Conservation (phyloP, 2,329 filamentous ascomycete species). For the Trichoderma sp. region DNA sequence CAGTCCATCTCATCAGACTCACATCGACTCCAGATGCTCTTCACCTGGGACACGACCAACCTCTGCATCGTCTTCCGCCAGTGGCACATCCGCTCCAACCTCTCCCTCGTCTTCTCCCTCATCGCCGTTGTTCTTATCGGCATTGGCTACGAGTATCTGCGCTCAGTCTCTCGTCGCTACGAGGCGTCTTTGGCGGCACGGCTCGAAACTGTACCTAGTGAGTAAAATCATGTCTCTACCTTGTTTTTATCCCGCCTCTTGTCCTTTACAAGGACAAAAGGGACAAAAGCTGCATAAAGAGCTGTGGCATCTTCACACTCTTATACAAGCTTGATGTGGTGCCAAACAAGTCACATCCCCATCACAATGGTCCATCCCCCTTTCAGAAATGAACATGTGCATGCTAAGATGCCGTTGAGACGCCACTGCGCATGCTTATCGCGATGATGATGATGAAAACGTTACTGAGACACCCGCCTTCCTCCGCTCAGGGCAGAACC, state of each 20-base stretch:
- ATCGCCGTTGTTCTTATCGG: conserved; percentile 78
- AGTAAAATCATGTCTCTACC: conserved; percentile 34
- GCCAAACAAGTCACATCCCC: not conserved
- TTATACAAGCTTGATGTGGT: not conserved
- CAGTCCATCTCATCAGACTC: not conserved
- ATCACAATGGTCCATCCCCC: not conserved
- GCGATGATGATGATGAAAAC: conserved; percentile 26
- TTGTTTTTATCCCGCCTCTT: not conserved
- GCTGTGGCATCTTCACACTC: not conserved
- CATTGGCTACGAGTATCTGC: conserved; percentile 90
- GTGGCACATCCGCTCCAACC: conserved; percentile 79
- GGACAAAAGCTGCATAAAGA: not conserved
- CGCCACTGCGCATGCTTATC: not conserved
- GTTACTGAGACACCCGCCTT: conserved; percentile 67
- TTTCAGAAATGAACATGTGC: conserved; percentile 22
- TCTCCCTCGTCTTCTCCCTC: conserved; percentile 79
- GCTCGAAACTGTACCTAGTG: conserved; percentile 54
- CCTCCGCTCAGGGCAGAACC: conserved; percentile 72
- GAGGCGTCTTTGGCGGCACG: conserved; percentile 59
- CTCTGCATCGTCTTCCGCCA: conserved; percentile 94
- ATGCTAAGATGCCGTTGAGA: conserved; percentile 34
- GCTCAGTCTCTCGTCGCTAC: conserved; percentile 74
- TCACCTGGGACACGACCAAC: conserved; percentile 91
- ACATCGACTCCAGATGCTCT: conserved; percentile 75
- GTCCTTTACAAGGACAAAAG: not conserved